These are phyloP conservation scores for Kondoa malvinella DNA, from an alignment of 768 basidiomycete species.

Conservation along the genomic window DNA sequence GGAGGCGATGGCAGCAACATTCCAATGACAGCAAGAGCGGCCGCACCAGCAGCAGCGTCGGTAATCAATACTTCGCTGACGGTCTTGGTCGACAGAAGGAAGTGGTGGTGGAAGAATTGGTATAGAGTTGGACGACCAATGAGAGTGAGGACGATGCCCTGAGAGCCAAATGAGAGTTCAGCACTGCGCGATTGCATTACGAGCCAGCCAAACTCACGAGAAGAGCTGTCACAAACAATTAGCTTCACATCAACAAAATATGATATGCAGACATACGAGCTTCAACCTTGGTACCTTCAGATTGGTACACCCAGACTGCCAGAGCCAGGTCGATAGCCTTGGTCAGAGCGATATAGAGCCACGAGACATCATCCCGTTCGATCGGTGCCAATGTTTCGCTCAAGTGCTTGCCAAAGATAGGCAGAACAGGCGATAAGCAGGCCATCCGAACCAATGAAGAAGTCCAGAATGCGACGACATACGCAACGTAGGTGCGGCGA, in stretches of 20 bases:
- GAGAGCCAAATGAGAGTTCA: too few relatives aligned
- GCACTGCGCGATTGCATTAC: too few relatives aligned
- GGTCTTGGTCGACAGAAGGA: conserved; percentile 11
- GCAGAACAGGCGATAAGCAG: not conserved
- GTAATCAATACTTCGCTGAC: conserved; percentile 13
- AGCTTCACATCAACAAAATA: too few relatives aligned
- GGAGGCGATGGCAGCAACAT: conserved; percentile 11
- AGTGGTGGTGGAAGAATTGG: conserved; percentile 5
- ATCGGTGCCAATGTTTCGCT: not conserved
- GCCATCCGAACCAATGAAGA: not conserved
- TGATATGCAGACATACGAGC: not conserved
- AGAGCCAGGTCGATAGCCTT: not conserved
- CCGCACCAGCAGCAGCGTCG: conserved; percentile 12
- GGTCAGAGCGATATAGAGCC: not conserved
- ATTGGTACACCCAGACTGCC: not conserved
- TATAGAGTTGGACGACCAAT: not conserved
- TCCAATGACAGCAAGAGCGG: conserved; percentile 7
- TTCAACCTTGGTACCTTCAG: not conserved
- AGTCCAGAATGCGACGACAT: not conserved
- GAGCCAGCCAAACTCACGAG: too few relatives aligned
- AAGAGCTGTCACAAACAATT: not conserved
- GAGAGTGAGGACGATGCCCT: not conserved
- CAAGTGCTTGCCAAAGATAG: not conserved
- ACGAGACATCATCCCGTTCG: not conserved
- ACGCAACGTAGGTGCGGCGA: not conserved